These are phyloP conservation scores for Delphinella strobiligena DNA, from an alignment of 2,329 filamentous ascomycete genomes.

Conservation along the genomic window DNA sequence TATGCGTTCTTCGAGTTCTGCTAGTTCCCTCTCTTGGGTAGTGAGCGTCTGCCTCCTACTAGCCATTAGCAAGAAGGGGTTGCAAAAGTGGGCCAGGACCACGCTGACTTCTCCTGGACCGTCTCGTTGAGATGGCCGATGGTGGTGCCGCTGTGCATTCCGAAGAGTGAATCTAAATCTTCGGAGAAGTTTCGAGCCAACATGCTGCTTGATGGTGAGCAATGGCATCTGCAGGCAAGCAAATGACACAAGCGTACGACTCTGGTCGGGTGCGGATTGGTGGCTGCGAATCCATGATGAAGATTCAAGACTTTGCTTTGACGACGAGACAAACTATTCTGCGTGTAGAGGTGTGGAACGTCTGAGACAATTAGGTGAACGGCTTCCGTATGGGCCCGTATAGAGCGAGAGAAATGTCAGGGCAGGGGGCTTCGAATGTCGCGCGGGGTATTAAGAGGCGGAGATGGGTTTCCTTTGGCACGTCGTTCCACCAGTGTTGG, in stretches of 20 bases:
- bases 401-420: no score
- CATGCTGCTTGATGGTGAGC: conserved; percentile 43
- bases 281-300: conserved; percentile 4
- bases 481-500: no score
- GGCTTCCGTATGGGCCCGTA: no score
- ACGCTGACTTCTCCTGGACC: conserved; percentile 66
- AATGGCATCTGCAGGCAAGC: background rate
- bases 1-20: conserved; percentile 72
- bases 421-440: no score
- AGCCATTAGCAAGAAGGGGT: conserved; percentile 3
- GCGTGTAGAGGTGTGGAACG: no score
- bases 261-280: conserved; percentile 12
- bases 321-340: no score
- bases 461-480: no score
- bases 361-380: no score
- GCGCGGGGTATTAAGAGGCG: no score
- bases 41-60: conserved; percentile 67
- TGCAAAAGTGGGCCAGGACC: background rate
- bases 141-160: conserved; percentile 63
- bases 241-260: conserved; percentile 12
- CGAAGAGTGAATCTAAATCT: conserved; percentile 80
- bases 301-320: no score
- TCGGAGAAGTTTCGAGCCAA: conserved; percentile 78
- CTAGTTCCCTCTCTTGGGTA: conserved; percentile 65
- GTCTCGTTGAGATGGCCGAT: conserved; percentile 61